Evolutionary conservation across 1,284 basidiomycete genomes (phyloP).

Genomic region (Apiotrichum laibachii): DNA sequence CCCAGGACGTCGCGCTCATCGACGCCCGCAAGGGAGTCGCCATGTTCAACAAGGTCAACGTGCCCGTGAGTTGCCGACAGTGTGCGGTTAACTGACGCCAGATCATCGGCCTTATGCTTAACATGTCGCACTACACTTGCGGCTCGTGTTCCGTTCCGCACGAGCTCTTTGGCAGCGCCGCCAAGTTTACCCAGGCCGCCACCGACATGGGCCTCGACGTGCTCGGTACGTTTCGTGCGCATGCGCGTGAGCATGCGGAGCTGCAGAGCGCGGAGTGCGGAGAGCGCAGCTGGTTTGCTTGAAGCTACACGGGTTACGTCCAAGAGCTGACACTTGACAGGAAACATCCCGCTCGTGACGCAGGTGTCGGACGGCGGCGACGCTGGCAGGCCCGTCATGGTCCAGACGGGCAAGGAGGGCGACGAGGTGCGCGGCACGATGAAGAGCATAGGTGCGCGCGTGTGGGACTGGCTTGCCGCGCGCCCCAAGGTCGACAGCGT

Average conservation of each 20-base stretch:
- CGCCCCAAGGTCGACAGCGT: conserved; percentile 6
- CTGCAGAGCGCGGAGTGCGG: too few species aligned
- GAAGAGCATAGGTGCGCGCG: conserved; percentile 32
- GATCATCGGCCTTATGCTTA: conserved; percentile 86
- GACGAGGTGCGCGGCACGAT: conserved; percentile 43
- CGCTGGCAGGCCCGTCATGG: conserved; percentile 58
- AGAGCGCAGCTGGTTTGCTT: too few species aligned
- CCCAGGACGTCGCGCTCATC: conserved; percentile 88
- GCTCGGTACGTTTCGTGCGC: conserved; percentile 57
- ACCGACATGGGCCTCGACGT: conserved; percentile 62
- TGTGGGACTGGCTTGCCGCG: conserved; percentile 44
- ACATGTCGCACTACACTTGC: conserved; percentile 87
- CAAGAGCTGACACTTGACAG: conserved; percentile 24
- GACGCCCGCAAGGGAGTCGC: conserved; percentile 90
- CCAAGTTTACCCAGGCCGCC: conserved; percentile 66
- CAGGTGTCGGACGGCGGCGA: conserved; percentile 76
- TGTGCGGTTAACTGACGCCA: conserved; percentile 43
- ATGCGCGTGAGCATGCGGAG: background rate
- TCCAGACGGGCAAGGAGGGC: conserved; percentile 39
- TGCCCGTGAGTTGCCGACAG: conserved; percentile 63
- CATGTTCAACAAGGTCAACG: conserved; percentile 86
- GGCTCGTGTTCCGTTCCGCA: conserved; percentile 69
- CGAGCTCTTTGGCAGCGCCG: conserved; percentile 73
- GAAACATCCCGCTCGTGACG: conserved; percentile 72
- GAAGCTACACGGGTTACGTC: too few species aligned